These are phyloP conservation scores for Lactarius pseudohatsudake DNA, from an alignment of 768 basidiomycete species.

Conservation along the genomic window DNA sequence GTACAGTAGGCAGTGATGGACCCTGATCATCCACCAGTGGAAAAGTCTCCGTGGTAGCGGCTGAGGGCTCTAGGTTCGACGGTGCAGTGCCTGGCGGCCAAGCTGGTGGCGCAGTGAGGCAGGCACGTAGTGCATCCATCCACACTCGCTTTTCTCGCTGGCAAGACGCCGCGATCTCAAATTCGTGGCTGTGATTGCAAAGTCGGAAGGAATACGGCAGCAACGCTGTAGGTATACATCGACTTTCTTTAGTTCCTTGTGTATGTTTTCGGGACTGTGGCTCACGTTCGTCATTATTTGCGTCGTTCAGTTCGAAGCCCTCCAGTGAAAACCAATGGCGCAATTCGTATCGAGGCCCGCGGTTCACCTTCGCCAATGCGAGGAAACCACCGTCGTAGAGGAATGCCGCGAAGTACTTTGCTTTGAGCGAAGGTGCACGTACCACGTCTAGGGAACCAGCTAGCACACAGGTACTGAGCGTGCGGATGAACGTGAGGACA, in stretches of 20 bases:
- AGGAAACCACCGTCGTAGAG: constrained; percentile 85
- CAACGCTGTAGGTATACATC: constrained; percentile 49
- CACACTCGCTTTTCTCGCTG: constrained; percentile 84
- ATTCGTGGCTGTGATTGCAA: constrained; percentile 33
- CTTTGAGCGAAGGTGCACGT: constrained; percentile 55
- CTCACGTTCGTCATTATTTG: constrained; percentile 74
- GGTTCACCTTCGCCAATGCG: constrained; percentile 85
- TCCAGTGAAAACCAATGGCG: constrained; percentile 84
- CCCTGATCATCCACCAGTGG: constrained; percentile 14
- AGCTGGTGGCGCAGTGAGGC: constrained; percentile 43
- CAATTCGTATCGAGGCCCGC: constrained; percentile 75
- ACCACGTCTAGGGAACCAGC: constrained; percentile 89
- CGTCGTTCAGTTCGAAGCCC: constrained; percentile 68
- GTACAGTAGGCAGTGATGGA: constrained; percentile 35
- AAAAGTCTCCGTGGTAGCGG: constrained; percentile 24
- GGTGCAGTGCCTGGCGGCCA: constrained; percentile 60
- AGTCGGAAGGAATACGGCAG: constrained; percentile 54
- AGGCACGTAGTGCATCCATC: constrained; percentile 65
- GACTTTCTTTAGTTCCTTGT: neutral
- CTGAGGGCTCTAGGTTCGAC: constrained; percentile 52
- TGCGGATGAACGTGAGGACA: constrained; percentile 60
- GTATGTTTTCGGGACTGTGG: constrained; percentile 21
- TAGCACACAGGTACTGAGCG: constrained; percentile 75
- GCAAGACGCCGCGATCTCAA: constrained; percentile 87
- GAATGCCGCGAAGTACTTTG: constrained; percentile 87